These are phyloP conservation scores for Neofusicoccum parvum DNA, from an alignment of 2,329 filamentous ascomycete species.

Conservation along the genomic window DNA sequence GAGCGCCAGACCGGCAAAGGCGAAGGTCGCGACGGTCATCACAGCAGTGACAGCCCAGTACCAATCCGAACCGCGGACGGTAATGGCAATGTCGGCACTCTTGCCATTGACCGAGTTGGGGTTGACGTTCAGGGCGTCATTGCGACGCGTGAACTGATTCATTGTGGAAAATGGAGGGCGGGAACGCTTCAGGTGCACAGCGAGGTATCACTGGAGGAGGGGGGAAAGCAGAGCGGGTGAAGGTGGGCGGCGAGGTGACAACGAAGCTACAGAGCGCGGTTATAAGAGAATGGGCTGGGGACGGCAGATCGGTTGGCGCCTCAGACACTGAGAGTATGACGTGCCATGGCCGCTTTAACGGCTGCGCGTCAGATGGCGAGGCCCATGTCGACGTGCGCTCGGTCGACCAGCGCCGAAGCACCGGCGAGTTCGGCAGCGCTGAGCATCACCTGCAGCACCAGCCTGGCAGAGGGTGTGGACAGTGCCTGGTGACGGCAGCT, in stretches of 20 bases:
- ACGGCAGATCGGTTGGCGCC: not conserved
- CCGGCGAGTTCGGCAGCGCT: no score
- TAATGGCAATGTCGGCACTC: constrained; percentile 59
- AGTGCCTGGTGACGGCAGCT: not conserved
- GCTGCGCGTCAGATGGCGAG: not conserved
- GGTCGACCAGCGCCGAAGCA: no score
- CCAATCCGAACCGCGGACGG: constrained; percentile 61
- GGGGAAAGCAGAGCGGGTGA: not conserved
- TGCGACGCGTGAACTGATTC: constrained; percentile 30
- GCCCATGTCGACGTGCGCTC: not conserved
- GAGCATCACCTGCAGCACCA: no score
- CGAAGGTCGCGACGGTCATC: constrained; percentile 59
- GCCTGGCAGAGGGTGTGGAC: no score
- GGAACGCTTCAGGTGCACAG: not conserved
- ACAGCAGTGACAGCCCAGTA: constrained; percentile 64
- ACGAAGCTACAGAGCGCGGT: not conserved
- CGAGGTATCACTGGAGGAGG: not conserved
- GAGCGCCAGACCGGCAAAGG: constrained; percentile 55
- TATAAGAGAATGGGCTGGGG: not conserved
- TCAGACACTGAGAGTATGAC: not conserved
- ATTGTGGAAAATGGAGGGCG: not conserved
- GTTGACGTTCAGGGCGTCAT: constrained; percentile 52
- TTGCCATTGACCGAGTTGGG: constrained; percentile 48
- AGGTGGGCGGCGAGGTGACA: not conserved
- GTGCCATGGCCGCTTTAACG: constrained; percentile 9